Evolutionary conservation across 352 stramenopile genomes (phyloP).

Genomic region (Globisporangium nagaii): DNA sequence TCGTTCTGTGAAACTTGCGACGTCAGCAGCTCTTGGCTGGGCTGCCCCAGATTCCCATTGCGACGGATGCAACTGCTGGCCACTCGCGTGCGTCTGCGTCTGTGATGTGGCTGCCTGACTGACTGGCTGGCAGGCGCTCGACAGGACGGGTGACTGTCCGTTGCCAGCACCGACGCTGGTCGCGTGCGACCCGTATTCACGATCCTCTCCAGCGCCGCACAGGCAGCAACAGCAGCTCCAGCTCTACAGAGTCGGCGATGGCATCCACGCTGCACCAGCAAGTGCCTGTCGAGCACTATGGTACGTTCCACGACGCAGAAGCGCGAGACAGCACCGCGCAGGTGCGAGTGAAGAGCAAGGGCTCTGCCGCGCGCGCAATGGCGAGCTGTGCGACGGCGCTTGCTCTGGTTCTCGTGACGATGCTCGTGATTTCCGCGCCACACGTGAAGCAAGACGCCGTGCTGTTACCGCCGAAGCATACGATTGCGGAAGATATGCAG

Average conservation of each 20-base stretch:
- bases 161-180: no score
- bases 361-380: neutral
- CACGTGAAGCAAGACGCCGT: neutral
- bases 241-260: neutral
- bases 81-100: neutral
- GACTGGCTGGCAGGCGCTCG: no score
- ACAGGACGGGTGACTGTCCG: no score
- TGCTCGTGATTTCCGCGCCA: slow-evolving; percentile 2
- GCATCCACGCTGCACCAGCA: neutral
- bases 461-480: neutral
- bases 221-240: neutral
- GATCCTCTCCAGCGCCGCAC: no score
- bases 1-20: no score
- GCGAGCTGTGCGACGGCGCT: slow-evolving; percentile 4
- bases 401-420: neutral
- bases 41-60: no score
- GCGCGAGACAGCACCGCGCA: neutral
- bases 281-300: neutral
- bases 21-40: no score
- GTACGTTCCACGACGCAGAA: neutral
- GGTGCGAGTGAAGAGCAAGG: no score
- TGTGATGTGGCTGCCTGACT: neutral
- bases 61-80: no score
- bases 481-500: neutral
- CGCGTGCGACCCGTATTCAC: no score